Conservation (phyloP, 2,329 filamentous ascomycete species). For the Penicillium expansum region DNA sequence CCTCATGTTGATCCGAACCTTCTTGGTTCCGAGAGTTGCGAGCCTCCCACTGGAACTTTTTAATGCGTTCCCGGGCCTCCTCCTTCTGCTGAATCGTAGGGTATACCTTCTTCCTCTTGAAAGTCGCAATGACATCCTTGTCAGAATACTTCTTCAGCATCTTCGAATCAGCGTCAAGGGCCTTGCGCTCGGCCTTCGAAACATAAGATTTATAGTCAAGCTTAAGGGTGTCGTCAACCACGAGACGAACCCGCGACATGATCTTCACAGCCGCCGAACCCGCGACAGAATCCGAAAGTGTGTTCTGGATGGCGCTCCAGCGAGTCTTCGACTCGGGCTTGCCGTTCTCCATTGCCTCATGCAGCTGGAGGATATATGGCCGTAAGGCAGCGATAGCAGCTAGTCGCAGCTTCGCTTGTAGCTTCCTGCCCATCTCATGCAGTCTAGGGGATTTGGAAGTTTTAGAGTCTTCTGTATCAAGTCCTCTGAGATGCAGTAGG, state of each 20-base stretch:
- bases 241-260: conserved; percentile 28
- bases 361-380: conserved; percentile 29
- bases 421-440: conserved; percentile 23
- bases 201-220: conserved; percentile 21
- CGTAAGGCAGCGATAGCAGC: conserved; percentile 26
- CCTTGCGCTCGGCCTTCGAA: conserved; percentile 24
- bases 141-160: conserved; percentile 34
- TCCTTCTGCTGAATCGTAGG: conserved; percentile 27
- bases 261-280: conserved; percentile 24
- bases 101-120: conserved; percentile 13
- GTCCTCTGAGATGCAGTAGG: conserved; percentile 30
- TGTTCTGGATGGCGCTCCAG: conserved; percentile 12
- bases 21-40: background rate
- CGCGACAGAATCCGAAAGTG: conserved; percentile 23
- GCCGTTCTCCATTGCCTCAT: conserved; percentile 28
- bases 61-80: conserved; percentile 16
- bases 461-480: conserved; percentile 17
- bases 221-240: conserved; percentile 39
- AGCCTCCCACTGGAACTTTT: background rate
- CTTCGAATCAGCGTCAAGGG: conserved; percentile 25
- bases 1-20: background rate
- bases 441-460: conserved; percentile 15
- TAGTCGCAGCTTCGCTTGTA: conserved; percentile 27
- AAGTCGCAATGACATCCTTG: conserved; percentile 15
- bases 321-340: background rate